A percentile compares a stretch with the other conserved stretches of the same genome.
phyloP scores from a whole-genome alignment of 1,139 yeast genomes.

The Scheffersomyces cryptocercus region DNA sequence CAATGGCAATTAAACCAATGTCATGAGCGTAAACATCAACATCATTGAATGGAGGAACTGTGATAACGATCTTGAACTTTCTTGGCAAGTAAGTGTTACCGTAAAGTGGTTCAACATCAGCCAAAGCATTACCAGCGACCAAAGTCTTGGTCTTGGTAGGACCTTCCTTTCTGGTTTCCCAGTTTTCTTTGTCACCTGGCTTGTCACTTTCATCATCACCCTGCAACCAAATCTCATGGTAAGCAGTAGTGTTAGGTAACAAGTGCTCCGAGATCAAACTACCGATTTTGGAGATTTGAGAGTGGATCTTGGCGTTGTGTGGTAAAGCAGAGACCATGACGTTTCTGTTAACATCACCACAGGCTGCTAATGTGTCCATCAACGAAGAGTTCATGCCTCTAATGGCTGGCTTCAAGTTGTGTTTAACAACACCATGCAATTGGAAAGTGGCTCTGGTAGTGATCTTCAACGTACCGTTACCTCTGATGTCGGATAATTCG shows the following conservation, averaged over 20 bases:
- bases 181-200: constrained; percentile 65
- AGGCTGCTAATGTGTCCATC: constrained; percentile 94
- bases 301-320: constrained; percentile 76
- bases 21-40: constrained; percentile 97
- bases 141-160: constrained; percentile 78
- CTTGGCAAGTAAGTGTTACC: constrained; percentile 90
- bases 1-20: constrained; percentile 87
- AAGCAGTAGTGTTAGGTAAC: constrained; percentile 90
- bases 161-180: constrained; percentile 74
- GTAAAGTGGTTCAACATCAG: constrained; percentile 83
- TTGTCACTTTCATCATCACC: constrained; percentile 79
- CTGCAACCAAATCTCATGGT: constrained; percentile 95
- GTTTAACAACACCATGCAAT: constrained; percentile 92
- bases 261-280: constrained; percentile 73
- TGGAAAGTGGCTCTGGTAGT: constrained; percentile 98
- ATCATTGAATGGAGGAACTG: constrained; percentile 96
- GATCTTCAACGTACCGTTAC: constrained; percentile 91
- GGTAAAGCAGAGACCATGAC: constrained; percentile 92
- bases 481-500: constrained; percentile 77
- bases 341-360: constrained; percentile 98
- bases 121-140: constrained; percentile 85
- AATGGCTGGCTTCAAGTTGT: constrained; percentile 83
- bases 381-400: constrained; percentile 90
- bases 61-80: constrained; percentile 91
- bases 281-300: constrained; percentile 68